These are phyloP conservation scores for Ceratocystis colombiana DNA, from an alignment of 2,329 filamentous ascomycete genomes.

Conservation along the genomic window DNA sequence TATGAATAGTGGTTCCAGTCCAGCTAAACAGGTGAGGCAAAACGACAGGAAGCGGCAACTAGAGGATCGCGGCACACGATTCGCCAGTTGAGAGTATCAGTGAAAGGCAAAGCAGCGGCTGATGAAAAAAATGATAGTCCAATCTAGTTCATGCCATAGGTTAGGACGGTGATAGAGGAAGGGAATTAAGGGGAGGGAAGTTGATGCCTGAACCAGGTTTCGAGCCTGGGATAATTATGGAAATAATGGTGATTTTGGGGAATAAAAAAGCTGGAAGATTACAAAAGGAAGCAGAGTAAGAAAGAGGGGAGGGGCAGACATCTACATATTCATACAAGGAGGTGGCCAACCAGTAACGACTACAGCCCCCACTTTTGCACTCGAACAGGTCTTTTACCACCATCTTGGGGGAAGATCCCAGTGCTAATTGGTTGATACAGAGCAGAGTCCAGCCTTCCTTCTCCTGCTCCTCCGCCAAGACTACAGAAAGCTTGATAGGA, in stretches of 20 bases:
- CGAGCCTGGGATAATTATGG: background rate
- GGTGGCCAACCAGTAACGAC: background rate
- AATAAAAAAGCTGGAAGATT: background rate
- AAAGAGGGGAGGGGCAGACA: background rate
- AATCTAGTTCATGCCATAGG: background rate
- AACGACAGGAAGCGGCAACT: conserved; percentile 4
- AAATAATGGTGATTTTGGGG: background rate
- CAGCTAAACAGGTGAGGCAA: background rate
- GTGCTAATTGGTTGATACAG: background rate
- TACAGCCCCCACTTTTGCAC: background rate
- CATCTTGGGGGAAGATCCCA: background rate
- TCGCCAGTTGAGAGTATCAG: conserved; percentile 10
- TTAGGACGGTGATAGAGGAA: background rate
- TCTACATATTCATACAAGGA: background rate
- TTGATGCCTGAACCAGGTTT: background rate
- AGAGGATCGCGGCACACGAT: background rate
- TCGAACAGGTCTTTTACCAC: background rate
- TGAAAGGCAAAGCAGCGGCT: background rate
- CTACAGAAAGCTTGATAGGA: background rate
- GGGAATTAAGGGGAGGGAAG: background rate
- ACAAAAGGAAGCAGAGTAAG: background rate
- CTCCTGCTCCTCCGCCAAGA: background rate
- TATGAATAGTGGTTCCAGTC: background rate
- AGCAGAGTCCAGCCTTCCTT: background rate
- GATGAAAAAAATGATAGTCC: background rate